phyloP scores from a whole-genome alignment of 306 rosid species.

The Medicago lupulina region DNA sequence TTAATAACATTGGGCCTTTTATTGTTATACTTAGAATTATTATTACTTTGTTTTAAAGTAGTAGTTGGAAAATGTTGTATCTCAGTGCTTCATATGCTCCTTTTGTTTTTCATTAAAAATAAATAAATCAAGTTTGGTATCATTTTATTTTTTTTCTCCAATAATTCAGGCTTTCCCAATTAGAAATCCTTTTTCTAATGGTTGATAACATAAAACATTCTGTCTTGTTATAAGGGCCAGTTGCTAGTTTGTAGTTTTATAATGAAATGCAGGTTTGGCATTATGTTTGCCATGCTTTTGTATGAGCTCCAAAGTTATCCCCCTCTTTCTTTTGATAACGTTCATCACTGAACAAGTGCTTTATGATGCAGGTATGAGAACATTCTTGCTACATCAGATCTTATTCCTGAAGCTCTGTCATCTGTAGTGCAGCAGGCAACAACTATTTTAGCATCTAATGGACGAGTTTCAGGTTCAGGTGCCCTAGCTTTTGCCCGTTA shows the following conservation, averaged over 20 bases:
- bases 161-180: neutral
- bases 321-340: slow-evolving; percentile 11
- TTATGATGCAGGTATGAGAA: slow-evolving; percentile 82
- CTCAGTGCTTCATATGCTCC: slow-evolving; percentile 1
- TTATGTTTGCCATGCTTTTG: slow-evolving; percentile 21
- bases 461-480: slow-evolving; percentile 77
- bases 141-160: neutral
- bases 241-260: slow-evolving; percentile 18
- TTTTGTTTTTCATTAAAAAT: neutral
- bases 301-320: slow-evolving; percentile 10
- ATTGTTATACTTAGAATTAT: neutral
- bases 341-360: slow-evolving; percentile 6
- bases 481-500: slow-evolving; percentile 64
- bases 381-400: slow-evolving; percentile 72
- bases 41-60: neutral
- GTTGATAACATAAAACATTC: slow-evolving; percentile 13
- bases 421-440: slow-evolving; percentile 69
- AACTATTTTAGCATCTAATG: slow-evolving; percentile 67
- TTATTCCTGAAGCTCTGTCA: slow-evolving; percentile 79
- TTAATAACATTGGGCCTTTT: neutral
- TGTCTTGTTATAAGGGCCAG: neutral
- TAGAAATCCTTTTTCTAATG: neutral
- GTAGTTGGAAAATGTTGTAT: neutral
- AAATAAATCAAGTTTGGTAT: neutral
- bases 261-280: neutral